Base-by-base conservation (phyloP, 441 rosid genomes). In the Gossypium davidsonii region DNA sequence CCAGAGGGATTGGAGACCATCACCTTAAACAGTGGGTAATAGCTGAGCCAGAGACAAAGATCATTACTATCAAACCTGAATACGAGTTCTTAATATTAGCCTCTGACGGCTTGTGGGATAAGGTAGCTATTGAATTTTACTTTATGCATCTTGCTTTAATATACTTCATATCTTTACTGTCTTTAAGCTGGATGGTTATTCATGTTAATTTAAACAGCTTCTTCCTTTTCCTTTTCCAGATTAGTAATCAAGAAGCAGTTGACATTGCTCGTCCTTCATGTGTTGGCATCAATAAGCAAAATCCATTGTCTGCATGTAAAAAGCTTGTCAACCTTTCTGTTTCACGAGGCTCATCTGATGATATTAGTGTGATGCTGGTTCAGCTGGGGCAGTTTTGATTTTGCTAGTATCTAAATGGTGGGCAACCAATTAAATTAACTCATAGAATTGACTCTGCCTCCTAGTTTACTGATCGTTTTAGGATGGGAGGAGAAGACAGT, bases 61-160 rank as follows among this genome's bases (percentile, higher is more conserved):
- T 80, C 2, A 2, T 84, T 17, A 69, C 60, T 2, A 79, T 90
- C 12, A 72, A 86, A 39, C 64, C 80, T 0, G 86, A 83, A 2
- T 79, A 81, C 31, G 96, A 90, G 79, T 89, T 90, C 82, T 81
- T 90, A 74, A 85, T 90, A 74, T 82, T 90, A 42, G 96, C 93
- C 4, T 90, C 96, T 0, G 96, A 90, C 37, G 96, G 96, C 12
- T 63, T 90, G 55, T 90, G 96, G 96, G 93, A 90, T 25, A 90
- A 86, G 82, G 89, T 86, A 70, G 3, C 17, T 31, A 12, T 77
- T 21, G 37, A 59, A 15, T 1, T 15, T 21, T 0, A 15, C 44
- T 37, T 37, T 37, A 37, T 37, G 44, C 1, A 2, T 58, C 6
- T 26, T 12, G 11, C 8, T 34, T 52, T 2, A 1, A 53, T 12